Evolutionary conservation across 2,329 filamentous ascomycete genomes (phyloP), one percentile per base, ranked within the genome.

Genomic region (Penicillium sp.): DNA sequence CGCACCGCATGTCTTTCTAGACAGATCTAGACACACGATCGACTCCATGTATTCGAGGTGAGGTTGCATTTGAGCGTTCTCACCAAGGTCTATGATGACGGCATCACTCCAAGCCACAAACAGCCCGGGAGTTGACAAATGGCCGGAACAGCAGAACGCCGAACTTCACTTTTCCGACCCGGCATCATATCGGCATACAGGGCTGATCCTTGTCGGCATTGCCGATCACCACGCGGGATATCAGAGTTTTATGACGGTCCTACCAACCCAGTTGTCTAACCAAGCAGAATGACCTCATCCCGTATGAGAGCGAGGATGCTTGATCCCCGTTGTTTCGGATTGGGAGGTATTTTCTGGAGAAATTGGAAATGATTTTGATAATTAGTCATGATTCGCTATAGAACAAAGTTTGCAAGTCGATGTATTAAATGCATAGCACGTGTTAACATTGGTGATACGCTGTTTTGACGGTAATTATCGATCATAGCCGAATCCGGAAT

Each of bases 31-130:
- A 33, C 27, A 15, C 18, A n/a, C 2, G 20, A 33, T 25, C 22
- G 41, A 15, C 22, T 14, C 43, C 23, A 51, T 31, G 29, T 37
- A 41, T 14, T 2, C 18, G 9, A 18, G 42, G 46, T 46, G 51
- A 42, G 41, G 53, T 58, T 58, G 37, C 55, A 55, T 51, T 31
- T 20, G 11, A n/a, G 29, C 27, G 45, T 37, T 22, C 22, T 14
- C 8, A 27, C 20, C 15, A 15, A 42, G 35, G 25, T 20, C 18
- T 42, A 43, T 47, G 49, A 57, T 53, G 54, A 46, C 54, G 49
- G 44, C 51, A 53, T 35, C 35, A 45, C 33, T 29, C 45, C 18
- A 29, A 48, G 18, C 44, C 27, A 26, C n/a, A 45, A 45, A 4
- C 33, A 37, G n/a, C 14, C n/a, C 33, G 33, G 33, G 15, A 18